phyloP scores from a whole-genome alignment of 1,284 basidiomycete genomes.

The Papiliotrema flavescens region DNA sequence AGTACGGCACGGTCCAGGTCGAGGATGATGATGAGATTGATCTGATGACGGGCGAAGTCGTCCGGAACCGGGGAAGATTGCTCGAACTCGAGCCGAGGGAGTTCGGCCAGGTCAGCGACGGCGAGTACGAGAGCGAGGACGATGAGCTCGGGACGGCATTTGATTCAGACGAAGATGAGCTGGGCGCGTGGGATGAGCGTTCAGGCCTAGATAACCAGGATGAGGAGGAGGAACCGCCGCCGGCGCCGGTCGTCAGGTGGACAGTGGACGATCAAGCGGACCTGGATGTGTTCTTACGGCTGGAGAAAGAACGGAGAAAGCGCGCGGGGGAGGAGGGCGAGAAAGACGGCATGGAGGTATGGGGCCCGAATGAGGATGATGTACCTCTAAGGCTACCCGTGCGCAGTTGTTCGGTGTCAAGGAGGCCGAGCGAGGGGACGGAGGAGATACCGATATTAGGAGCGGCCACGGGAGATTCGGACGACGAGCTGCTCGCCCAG shows the following conservation, averaged over 20 bases:
- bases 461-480: conserved; percentile 3
- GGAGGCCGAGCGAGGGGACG: not conserved
- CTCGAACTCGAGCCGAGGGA: conserved; percentile 8
- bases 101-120: conserved; percentile 6
- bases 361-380: conserved; percentile 2
- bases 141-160: conserved; percentile 4
- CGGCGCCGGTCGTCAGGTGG: conserved; percentile 3
- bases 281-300: conserved; percentile 20
- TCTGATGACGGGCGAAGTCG: conserved; percentile 28
- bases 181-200: conserved; percentile 34
- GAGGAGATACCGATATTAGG: not conserved
- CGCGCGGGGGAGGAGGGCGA: conserved; percentile 3
- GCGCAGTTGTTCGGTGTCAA: not conserved
- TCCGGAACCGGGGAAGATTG: conserved; percentile 30
- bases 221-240: not conserved
- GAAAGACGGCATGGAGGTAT: conserved; percentile 2
- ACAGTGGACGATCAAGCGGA: conserved; percentile 29
- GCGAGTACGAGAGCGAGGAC: conserved; percentile 3
- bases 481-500: conserved; percentile 14
- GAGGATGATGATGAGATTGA: conserved; percentile 50
- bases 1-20: conserved; percentile 33
- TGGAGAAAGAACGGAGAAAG: conserved; percentile 11
- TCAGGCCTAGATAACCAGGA: conserved; percentile 30
- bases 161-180: conserved; percentile 27
- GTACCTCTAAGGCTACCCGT: not conserved